Percentiles rank a stretch among this genome's conserved stretches.
Conservation (phyloP, 2,329 filamentous ascomycete species). For the Tolypocladium nubicola region DNA sequence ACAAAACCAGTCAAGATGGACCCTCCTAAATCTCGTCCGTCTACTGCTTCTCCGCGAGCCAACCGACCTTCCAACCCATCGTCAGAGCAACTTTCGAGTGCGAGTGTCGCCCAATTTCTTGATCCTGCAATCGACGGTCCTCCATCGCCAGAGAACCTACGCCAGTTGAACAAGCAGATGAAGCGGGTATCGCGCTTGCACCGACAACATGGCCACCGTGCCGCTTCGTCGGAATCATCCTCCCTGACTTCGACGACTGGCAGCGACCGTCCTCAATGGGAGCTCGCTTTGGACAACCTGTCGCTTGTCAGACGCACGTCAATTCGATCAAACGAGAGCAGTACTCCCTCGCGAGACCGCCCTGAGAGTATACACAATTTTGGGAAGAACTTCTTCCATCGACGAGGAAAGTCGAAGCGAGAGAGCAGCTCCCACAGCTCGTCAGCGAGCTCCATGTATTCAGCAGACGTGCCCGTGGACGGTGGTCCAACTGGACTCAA, state of each 20-base stretch:
- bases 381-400: constrained; percentile 48
- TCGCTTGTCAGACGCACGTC: constrained; percentile 46
- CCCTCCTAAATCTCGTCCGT: constrained; percentile 4
- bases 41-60: constrained; percentile 2
- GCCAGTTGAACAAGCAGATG: constrained; percentile 49
- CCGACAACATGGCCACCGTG: constrained; percentile 17
- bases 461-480: constrained; percentile 29
- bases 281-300: constrained; percentile 35
- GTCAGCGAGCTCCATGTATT: constrained; percentile 37
- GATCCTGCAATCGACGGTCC: constrained; percentile 50
- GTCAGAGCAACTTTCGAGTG: constrained; percentile 7
- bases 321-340: constrained; percentile 41
- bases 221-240: constrained; percentile 45
- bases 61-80: constrained; percentile 3
- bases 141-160: constrained; percentile 48
- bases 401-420: constrained; percentile 37
- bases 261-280: constrained; percentile 36
- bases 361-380: constrained; percentile 50
- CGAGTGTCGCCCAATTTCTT: constrained; percentile 31
- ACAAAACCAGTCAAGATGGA: constrained; percentile 3
- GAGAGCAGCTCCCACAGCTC: constrained; percentile 39
- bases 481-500: constrained; percentile 19
- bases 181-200: constrained; percentile 37
- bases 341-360: constrained; percentile 40
- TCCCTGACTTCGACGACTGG: constrained; percentile 35